These are phyloP conservation scores for Mucor saturninus DNA, from an alignment of 371 early-diverging fungal species.

Conservation along the genomic window DNA sequence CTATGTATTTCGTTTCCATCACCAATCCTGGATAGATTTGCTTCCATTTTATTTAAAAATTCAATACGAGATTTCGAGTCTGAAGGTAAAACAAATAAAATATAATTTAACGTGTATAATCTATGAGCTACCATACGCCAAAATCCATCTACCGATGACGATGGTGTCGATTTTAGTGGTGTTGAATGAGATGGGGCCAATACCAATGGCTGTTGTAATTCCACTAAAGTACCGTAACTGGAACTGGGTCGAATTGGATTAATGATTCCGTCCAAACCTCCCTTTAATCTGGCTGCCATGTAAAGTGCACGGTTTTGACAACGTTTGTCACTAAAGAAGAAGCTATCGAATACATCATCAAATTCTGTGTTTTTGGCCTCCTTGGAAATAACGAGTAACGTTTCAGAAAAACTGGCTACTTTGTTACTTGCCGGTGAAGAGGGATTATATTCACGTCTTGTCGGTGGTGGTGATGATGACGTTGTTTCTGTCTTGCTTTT, in stretches of 20 bases:
- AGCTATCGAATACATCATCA: constrained; percentile 46
- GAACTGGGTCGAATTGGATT: constrained; percentile 25
- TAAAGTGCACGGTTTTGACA: constrained; percentile 54
- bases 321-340: constrained; percentile 54
- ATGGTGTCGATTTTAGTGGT: constrained; percentile 2
- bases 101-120: constrained; percentile 51
- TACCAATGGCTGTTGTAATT: constrained; percentile 9
- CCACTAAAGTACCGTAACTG: constrained; percentile 12
- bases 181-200: constrained; percentile 22
- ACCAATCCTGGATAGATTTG: constrained; percentile 25
- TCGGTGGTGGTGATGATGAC: constrained; percentile 3
- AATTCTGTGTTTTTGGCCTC: constrained; percentile 43
- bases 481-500: constrained; percentile 14
- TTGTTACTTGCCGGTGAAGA: constrained; percentile 14
- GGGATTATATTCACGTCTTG: constrained; percentile 3
- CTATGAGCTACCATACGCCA: constrained; percentile 48
- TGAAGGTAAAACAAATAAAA: constrained; percentile 47
- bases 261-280: constrained; percentile 29
- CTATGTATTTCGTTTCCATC: constrained; percentile 37
- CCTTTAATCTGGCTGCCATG: constrained; percentile 50
- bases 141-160: constrained; percentile 23
- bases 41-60: constrained; percentile 34
- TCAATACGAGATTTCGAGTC: constrained; percentile 34
- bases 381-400: constrained; percentile 43
- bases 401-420: constrained; percentile 39